Evolutionary conservation across 2,329 filamentous ascomycete species (phyloP), one percentile per base, ranked within the genome.

Genomic region (Fusarium algeriense): DNA sequence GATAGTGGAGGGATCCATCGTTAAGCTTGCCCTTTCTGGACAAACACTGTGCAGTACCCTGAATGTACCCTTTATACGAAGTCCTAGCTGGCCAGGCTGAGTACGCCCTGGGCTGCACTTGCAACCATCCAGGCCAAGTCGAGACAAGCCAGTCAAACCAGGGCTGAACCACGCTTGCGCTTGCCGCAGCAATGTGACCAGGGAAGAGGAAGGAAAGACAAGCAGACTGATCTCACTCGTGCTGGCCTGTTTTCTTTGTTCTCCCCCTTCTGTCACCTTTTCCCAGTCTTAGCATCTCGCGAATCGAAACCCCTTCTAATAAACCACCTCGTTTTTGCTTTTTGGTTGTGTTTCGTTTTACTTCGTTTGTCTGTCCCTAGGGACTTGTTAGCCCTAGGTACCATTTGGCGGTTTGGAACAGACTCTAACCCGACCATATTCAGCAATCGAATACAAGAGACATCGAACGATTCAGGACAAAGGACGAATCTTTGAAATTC

Each of bases 141-240:
- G 43, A 35, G 54, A 38, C 45, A 43, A 67, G 61, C 61, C 58
- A 65, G 59, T 26, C n/a, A 43, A 45, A 52, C 61, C 44, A 50
- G 46, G 50, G 61, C 57, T 48, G 40, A 44, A 62, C 52, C 45
- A 54, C 56, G 46, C 62, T 56, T 70, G 69, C 60, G 50, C 60
- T 72, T 73, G 57, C 69, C 65, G 60, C 56, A 70, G 69, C 66
- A 66, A 69, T 67, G 59, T 70, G 65, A 69, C 69, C 37, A 50
- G 13, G 46, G 35, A 34, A 50, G 48, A 35, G 34, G 44, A 63
- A 56, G 55, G 41, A 64, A 38, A 34, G 40, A 37, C 43, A 34
- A 26, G 37, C 46, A 37, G 43, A 30, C 50, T 7, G 28, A 14
- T 60, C 62, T 50, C 38, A 44, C 55, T 38, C 43, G 35, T 14